Evolutionary conservation across 352 stramenopile genomes (phyloP), one percentile per base, ranked within the genome.

Genomic region (Pythium myriotylum): DNA sequence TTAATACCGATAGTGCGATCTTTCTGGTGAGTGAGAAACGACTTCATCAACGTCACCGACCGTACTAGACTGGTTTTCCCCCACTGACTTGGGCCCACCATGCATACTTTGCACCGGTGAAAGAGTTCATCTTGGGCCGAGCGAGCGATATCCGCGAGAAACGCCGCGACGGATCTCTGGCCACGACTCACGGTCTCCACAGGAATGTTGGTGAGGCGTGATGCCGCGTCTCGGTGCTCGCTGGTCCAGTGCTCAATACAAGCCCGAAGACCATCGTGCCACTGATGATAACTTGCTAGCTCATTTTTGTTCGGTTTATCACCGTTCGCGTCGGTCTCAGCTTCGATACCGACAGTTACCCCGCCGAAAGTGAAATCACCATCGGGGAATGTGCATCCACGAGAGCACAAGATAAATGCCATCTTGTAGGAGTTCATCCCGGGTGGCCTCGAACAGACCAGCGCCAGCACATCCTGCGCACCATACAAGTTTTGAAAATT

Each of bases 1-100:
- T 74, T 58, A 10, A 74, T 65, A 4, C 67, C 67, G 39, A 74
- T 63, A 16, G 39, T 45, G 9, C 16, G 39, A n/a, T 45, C 39
- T 4, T 45, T n/a, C 7, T 7, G 17, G 9, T 10, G 9, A 5
- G 16, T n/a, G 7, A 45, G 39, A 12, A n/a, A 45, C 39, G 39
- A n/a, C 39, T 8, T 45, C 4, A 20, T 12, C 7, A 4, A 22
- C 39, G 39, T 48, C 17, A 48, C 17, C 41, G 41, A 48, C 41
- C 26, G 14, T 5, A 48, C 41, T 12, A 48, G n/a, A 22, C 17
- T 26, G 2, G 41, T 48, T 19, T 48, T 48, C 8, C 41, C 41
- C 41, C 41, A 48, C 41, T 26, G 5, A 19, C 41, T 48, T 48
- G 19, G 41, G 5, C 41, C 41, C 5, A 48, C 41, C 9, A 48